Evolutionary conservation across 371 early-diverging fungal species (phyloP).

Genomic region (Zopfochytrium polystomum): DNA sequence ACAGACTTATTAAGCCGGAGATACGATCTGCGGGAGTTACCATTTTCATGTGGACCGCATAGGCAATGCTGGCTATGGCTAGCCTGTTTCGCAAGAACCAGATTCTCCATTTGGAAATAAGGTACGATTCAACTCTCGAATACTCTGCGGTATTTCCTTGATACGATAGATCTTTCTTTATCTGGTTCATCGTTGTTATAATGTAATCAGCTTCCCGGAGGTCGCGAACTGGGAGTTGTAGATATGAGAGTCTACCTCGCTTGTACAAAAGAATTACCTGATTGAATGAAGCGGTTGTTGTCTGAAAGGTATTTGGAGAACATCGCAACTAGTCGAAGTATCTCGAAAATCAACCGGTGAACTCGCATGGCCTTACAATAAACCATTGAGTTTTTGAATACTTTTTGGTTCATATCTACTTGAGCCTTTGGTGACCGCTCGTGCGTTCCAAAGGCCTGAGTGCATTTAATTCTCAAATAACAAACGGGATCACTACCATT

Average conservation of each 20-base stretch:
- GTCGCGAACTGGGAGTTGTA: slow-evolving; percentile 30
- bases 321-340: slow-evolving; percentile 32
- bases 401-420: slow-evolving; percentile 28
- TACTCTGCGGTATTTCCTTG: slow-evolving; percentile 46
- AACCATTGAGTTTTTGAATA: slow-evolving; percentile 34
- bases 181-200: slow-evolving; percentile 38
- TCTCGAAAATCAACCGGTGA: slow-evolving; percentile 41
- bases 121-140: slow-evolving; percentile 33
- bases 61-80: slow-evolving; percentile 29
- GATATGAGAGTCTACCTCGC: not conserved
- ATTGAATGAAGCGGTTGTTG: slow-evolving; percentile 39
- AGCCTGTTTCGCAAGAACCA: slow-evolving; percentile 43
- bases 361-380: slow-evolving; percentile 34
- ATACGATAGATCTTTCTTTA: slow-evolving; percentile 50
- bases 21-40: slow-evolving; percentile 12
- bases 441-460: slow-evolving; percentile 13
- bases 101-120: slow-evolving; percentile 40
- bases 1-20: not conserved
- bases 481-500: slow-evolving; percentile 19
- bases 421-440: slow-evolving; percentile 23
- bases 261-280: slow-evolving; percentile 26
- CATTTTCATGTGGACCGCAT: slow-evolving; percentile 35
- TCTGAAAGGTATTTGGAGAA: slow-evolving; percentile 45
- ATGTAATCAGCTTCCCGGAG: slow-evolving; percentile 53
- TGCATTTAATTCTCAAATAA: not conserved